A percentile compares a stretch with the other conserved stretches of the same genome.
phyloP scores from a whole-genome alignment of 345 rosid species.

The Citrus trifoliata region DNA sequence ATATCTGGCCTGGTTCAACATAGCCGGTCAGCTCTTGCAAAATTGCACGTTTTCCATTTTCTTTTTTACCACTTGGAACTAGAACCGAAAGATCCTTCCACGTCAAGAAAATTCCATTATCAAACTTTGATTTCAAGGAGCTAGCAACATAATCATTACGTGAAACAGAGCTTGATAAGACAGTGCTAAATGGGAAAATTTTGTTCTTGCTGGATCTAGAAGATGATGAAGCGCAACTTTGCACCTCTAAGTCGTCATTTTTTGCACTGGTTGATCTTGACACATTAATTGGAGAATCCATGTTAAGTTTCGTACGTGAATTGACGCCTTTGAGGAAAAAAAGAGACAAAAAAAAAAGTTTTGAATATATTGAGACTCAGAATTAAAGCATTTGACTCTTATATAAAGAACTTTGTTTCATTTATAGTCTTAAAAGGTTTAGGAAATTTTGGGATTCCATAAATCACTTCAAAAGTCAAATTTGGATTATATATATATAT shows the following conservation, averaged over 20 bases:
- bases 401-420: no score
- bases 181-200: slow-evolving; percentile 8
- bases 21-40: slow-evolving; percentile 39
- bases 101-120: slow-evolving; percentile 27
- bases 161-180: background rate
- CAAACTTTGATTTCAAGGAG: background rate
- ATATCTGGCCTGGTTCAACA: slow-evolving; percentile 38
- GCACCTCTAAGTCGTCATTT: background rate
- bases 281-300: no score
- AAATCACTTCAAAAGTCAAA: no score
- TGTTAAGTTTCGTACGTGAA: no score
- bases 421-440: no score
- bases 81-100: slow-evolving; percentile 45
- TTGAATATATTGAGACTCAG: no score
- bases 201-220: background rate
- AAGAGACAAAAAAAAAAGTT: no score
- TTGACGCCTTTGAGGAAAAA: no score
- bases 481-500: no score
- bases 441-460: no score
- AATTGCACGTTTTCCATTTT: slow-evolving; percentile 21
- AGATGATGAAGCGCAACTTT: background rate
- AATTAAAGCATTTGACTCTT: no score
- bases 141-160: background rate
- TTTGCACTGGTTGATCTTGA: no score
- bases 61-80: slow-evolving; percentile 8